phyloP scores from a whole-genome alignment of 345 rosid genomes.

The Syzygium aqueum region DNA sequence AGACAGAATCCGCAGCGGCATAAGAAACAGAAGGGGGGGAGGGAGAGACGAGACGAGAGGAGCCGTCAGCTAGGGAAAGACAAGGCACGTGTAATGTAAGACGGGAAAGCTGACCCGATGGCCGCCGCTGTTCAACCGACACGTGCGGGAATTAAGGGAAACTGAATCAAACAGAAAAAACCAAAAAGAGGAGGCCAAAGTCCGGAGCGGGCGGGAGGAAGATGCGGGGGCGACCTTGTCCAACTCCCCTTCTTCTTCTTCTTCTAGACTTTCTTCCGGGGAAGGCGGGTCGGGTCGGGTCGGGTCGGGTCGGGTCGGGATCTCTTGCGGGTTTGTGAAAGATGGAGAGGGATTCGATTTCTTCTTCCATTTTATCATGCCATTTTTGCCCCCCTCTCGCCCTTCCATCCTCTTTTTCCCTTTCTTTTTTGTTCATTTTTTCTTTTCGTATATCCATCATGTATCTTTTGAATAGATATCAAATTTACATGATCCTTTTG shows the following conservation, averaged over 20 bases:
- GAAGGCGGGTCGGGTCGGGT: background rate
- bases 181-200: background rate
- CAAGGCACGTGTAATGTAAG: background rate
- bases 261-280: background rate
- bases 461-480: background rate
- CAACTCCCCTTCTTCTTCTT: background rate
- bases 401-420: background rate
- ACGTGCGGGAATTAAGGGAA: background rate
- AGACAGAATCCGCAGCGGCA: background rate
- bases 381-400: background rate
- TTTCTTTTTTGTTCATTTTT: background rate
- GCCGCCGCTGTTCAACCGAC: background rate
- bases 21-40: background rate
- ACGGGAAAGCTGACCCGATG: background rate
- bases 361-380: background rate
- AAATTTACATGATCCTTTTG: background rate
- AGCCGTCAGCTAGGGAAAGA: too few relatives aligned
- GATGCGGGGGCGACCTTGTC: background rate
- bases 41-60: background rate
- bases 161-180: background rate
- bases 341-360: background rate
- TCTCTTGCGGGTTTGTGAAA: rapidly evolving
- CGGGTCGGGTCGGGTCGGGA: background rate
- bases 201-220: background rate
- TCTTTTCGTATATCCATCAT: background rate